These are phyloP conservation scores for Craspedostauros australis DNA, from an alignment of 108 stramenopile genomes.

Conservation along the genomic window DNA sequence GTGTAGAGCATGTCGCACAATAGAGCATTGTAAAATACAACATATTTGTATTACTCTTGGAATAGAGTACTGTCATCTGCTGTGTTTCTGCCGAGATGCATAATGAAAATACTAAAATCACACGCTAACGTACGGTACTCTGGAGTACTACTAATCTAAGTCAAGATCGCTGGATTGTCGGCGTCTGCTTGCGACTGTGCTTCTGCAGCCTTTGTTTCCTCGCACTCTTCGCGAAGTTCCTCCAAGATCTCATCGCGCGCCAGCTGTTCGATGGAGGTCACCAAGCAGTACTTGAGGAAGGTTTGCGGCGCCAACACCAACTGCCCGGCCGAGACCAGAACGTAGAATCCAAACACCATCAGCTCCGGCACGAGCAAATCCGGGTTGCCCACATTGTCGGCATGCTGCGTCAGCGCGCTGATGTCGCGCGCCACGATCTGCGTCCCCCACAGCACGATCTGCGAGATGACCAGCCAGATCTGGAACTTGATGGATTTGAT, in stretches of 20 bases:
- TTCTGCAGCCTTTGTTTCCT: no score
- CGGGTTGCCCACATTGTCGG: constrained; percentile 12
- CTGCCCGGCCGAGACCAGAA: constrained; percentile 9
- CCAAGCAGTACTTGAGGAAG: constrained; percentile 27
- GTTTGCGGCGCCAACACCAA: constrained; percentile 26
- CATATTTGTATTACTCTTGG: no score
- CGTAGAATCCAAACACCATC: constrained; percentile 17
- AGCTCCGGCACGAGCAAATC: constrained; percentile 17
- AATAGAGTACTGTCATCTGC: no score
- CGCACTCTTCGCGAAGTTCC: neutral
- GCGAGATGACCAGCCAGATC: constrained; percentile 28
- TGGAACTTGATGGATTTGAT: constrained; percentile 32
- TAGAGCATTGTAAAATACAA: no score
- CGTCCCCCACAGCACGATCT: constrained; percentile 22
- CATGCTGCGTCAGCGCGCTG: constrained; percentile 4
- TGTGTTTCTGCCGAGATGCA: no score
- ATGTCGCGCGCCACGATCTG: constrained; percentile 32
- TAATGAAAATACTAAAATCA: no score
- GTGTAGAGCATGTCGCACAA: no score
- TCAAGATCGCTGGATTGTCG: no score
- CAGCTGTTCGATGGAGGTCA: constrained; percentile 21
- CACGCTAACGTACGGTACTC: no score
- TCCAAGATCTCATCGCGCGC: neutral
- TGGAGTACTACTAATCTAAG: no score
- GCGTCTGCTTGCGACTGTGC: no score